phyloP scores from a whole-genome alignment of 2,329 filamentous ascomycete genomes.

The Dactylellina leptospora region DNA sequence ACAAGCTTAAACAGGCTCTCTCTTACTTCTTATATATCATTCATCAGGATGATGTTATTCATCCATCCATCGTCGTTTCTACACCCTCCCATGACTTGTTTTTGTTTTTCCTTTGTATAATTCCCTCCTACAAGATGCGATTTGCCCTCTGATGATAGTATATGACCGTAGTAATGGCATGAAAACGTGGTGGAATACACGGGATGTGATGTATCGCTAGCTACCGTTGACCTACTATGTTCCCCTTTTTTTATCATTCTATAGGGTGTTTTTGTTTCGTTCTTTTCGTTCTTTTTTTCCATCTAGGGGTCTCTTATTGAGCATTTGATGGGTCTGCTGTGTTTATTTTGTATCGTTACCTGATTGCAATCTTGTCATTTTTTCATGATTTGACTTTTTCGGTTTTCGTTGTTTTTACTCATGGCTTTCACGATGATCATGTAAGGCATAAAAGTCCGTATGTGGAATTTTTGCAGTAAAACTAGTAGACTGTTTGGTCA shows the following conservation, averaged over 20 bases:
- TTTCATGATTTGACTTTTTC: constrained; percentile 1
- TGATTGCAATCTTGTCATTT: constrained; percentile 2
- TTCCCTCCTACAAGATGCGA: not conserved
- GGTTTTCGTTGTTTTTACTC: not conserved
- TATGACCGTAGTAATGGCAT: too few species aligned
- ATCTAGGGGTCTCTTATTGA: constrained; percentile 49
- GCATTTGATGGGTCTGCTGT: constrained; percentile 47
- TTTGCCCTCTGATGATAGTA: not conserved
- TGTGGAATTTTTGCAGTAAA: not conserved
- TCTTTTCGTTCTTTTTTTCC: constrained; percentile 27
- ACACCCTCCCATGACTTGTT: not conserved
- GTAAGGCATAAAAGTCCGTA: constrained; percentile 33
- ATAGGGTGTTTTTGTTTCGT: constrained; percentile 39
- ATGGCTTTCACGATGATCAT: constrained; percentile 14
- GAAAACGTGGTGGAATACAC: too few species aligned
- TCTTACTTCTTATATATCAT: too few species aligned
- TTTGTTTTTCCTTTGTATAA: not conserved
- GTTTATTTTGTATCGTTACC: not conserved
- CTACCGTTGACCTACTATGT: not conserved
- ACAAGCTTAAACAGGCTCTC: constrained; percentile 70
- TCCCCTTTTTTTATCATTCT: constrained; percentile 9
- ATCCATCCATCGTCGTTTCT: not conserved
- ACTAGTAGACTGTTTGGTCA: not conserved
- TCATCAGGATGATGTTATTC: not conserved
- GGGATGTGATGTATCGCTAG: not conserved